These are phyloP conservation scores for Chalciporus sphaerocephalus DNA, from an alignment of 768 basidiomycete genomes.

Conservation along the genomic window DNA sequence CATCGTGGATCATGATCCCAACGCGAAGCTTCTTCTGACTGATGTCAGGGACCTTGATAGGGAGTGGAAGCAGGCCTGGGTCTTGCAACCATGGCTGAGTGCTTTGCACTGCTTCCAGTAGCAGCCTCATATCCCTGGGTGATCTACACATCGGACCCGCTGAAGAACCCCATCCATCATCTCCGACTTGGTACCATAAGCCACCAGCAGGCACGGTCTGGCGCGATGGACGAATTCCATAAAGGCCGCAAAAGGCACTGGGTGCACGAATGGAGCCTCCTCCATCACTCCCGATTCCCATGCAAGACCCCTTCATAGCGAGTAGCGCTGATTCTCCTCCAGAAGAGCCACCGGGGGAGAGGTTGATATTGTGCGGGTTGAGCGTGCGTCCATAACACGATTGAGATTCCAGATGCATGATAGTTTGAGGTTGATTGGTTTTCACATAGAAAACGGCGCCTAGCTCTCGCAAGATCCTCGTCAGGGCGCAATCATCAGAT, in stretches of 20 bases:
- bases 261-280: slow-evolving; percentile 41
- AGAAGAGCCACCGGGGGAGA: slow-evolving; percentile 49
- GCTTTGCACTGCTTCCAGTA: slow-evolving; percentile 16
- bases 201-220: slow-evolving; percentile 25
- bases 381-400: slow-evolving; percentile 34
- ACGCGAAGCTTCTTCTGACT: slow-evolving; percentile 17
- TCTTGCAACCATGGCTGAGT: slow-evolving; percentile 35
- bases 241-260: slow-evolving; percentile 35
- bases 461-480: slow-evolving; percentile 36
- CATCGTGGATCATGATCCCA: slow-evolving; percentile 28
- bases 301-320: slow-evolving; percentile 41
- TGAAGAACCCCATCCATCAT: slow-evolving; percentile 10
- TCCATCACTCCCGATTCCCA: slow-evolving; percentile 41
- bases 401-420: slow-evolving; percentile 38
- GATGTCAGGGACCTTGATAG: slow-evolving; percentile 13
- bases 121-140: slow-evolving; percentile 23
- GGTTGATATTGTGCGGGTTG: slow-evolving; percentile 42
- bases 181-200: slow-evolving; percentile 23
- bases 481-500: slow-evolving; percentile 27
- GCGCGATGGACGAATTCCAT: slow-evolving; percentile 39
- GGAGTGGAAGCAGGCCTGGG: slow-evolving; percentile 24
- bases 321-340: slow-evolving; percentile 50
- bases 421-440: slow-evolving; percentile 41
- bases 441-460: slow-evolving; percentile 47
- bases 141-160: slow-evolving; percentile 27